phyloP scores from a whole-genome alignment of 306 rosid genomes.

The Urtica urens region DNA sequence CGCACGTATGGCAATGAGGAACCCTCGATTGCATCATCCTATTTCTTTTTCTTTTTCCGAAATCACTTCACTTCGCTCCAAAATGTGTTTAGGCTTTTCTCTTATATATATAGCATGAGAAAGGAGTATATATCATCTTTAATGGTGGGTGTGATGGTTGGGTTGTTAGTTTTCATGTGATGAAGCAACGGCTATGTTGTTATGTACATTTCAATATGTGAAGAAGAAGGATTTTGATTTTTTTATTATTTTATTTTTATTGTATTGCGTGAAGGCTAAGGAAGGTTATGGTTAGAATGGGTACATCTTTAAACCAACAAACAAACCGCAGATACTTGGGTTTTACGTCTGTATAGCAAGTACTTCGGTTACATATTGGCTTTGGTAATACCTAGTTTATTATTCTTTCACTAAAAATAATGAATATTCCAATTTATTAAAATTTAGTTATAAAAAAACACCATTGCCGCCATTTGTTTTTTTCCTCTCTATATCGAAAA shows the following conservation, averaged over 20 bases:
- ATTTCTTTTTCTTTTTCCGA: background rate
- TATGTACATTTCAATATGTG: background rate
- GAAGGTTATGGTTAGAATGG: constrained; percentile 52
- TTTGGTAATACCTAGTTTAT: too few relatives aligned
- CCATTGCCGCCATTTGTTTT: too few relatives aligned
- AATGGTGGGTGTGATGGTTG: constrained; percentile 51
- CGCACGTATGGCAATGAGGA: constrained; percentile 71
- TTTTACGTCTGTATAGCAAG: background rate
- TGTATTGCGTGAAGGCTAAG: constrained; percentile 87
- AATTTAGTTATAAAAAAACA: too few relatives aligned
- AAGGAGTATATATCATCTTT: constrained; percentile 10
- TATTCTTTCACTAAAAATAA: too few relatives aligned
- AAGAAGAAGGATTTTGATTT: background rate
- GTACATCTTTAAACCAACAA: constrained; percentile 51
- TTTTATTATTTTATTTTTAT: too few relatives aligned
- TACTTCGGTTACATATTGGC: too few relatives aligned
- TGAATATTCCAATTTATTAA: too few relatives aligned
- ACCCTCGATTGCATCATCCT: constrained; percentile 74
- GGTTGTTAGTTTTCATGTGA: constrained; percentile 56
- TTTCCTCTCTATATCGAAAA: too few relatives aligned
- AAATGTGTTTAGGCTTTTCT: constrained; percentile 8
- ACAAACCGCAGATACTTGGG: constrained; percentile 6
- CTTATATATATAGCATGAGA: constrained; percentile 12
- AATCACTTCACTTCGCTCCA: constrained; percentile 20
- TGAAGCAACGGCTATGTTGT: constrained; percentile 35